Percentiles rank a stretch among this genome's conserved stretches.
Conservation (phyloP, 1,284 basidiomycete genomes). For the Serendipita sp. region DNA sequence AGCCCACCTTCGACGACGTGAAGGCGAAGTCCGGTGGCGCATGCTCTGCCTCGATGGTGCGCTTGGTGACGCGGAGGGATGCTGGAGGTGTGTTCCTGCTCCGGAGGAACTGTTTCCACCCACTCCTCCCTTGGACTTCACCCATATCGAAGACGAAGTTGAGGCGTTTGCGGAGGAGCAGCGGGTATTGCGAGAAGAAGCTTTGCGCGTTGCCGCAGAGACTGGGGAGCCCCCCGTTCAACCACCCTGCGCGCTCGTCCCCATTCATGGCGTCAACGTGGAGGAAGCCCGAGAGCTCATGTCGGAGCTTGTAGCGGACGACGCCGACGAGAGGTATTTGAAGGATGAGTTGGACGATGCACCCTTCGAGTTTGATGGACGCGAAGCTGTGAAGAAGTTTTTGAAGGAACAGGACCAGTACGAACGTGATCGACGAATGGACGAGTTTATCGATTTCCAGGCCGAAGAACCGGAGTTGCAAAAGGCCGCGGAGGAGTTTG, state of each 20-base stretch:
- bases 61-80: neutral
- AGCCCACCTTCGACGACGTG: neutral
- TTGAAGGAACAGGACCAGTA: neutral
- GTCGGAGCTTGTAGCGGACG: neutral
- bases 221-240: neutral
- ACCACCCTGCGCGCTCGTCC: neutral
- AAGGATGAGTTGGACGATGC: neutral
- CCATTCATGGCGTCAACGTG: neutral
- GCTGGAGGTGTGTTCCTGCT: neutral
- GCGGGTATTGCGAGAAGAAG: neutral
- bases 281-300: neutral
- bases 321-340: neutral
- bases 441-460: constrained; percentile 1
- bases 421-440: neutral
- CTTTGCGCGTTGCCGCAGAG: neutral
- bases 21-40: neutral
- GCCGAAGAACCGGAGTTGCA: neutral
- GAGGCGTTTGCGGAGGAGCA: neutral
- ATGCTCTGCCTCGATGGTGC: constrained; percentile 1
- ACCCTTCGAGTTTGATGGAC: neutral
- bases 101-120: neutral
- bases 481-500: neutral
- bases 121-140: neutral
- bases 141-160: neutral
- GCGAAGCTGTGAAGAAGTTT: neutral